A percentile compares a stretch with the other conserved stretches of the same genome.
Conservation (phyloP, 768 basidiomycete species). For the Suillus hirtellus region DNA sequence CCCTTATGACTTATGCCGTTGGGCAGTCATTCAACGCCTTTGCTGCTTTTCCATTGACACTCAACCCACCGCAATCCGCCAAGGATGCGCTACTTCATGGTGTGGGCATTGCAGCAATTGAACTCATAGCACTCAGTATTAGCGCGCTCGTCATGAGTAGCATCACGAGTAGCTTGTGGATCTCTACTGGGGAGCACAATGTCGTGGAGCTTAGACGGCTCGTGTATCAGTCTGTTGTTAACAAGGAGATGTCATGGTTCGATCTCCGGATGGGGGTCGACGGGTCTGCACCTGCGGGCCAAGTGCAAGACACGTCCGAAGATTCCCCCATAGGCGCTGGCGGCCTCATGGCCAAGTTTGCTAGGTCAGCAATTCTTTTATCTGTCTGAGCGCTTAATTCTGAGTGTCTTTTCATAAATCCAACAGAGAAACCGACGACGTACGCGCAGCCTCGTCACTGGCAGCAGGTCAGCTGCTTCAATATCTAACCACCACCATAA, state of each 20-base stretch:
- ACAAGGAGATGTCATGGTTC: slow-evolving; percentile 87
- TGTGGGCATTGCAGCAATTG: slow-evolving; percentile 60
- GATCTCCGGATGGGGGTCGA: slow-evolving; percentile 74
- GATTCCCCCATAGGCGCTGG: slow-evolving; percentile 72
- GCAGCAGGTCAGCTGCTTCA: slow-evolving; percentile 79
- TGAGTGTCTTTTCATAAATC: slow-evolving; percentile 7
- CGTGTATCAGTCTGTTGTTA: slow-evolving; percentile 68
- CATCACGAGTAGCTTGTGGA: slow-evolving; percentile 79
- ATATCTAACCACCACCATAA: slow-evolving; percentile 75
- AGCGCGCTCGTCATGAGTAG: slow-evolving; percentile 73
- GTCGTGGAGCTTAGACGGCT: slow-evolving; percentile 62
- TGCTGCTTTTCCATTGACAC: slow-evolving; percentile 51
- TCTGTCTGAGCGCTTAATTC: not conserved
- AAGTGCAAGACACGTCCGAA: slow-evolving; percentile 35
- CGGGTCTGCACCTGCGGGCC: slow-evolving; percentile 32
- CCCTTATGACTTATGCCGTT: slow-evolving; percentile 84
- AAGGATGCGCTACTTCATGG: slow-evolving; percentile 55
- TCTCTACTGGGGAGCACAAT: slow-evolving; percentile 82
- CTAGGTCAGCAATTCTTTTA: slow-evolving; percentile 49
- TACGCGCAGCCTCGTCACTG: slow-evolving; percentile 81
- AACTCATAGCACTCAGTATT: slow-evolving; percentile 65
- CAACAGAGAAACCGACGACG: slow-evolving; percentile 89
- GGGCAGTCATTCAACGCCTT: slow-evolving; percentile 79
- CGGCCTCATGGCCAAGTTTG: slow-evolving; percentile 92
- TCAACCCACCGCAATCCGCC: slow-evolving; percentile 37